Percentiles rank a stretch among this genome's conserved stretches.
Evolutionary conservation across 345 rosid genomes (phyloP).

Genomic region (Pugionium cornutum): DNA sequence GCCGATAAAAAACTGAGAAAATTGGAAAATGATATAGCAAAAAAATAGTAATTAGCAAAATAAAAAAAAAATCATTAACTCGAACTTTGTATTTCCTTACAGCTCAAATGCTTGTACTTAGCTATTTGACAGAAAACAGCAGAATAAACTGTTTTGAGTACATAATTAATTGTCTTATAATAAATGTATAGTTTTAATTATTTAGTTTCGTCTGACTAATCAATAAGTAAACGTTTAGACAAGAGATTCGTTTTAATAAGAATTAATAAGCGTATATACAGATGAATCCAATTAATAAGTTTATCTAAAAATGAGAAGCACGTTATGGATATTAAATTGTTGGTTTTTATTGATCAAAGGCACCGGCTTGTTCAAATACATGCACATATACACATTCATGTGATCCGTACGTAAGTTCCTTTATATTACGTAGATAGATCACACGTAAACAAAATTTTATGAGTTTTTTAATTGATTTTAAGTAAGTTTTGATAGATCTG

Average conservation of each 20-base stretch:
- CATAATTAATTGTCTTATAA: background rate
- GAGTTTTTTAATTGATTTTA: background rate
- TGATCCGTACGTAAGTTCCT: slow-evolving; percentile 36
- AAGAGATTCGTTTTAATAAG: slow-evolving; percentile 6
- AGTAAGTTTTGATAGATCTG: background rate
- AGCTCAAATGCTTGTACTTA: background rate
- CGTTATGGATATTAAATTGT: slow-evolving; percentile 17
- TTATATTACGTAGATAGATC: slow-evolving; percentile 20
- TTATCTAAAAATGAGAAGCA: slow-evolving; percentile 10
- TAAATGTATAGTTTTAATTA: too few species aligned
- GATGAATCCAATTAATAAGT: slow-evolving; percentile 31
- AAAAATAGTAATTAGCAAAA: too few species aligned
- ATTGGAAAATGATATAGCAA: background rate
- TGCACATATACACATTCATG: slow-evolving; percentile 37
- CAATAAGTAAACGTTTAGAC: background rate
- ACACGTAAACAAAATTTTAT: background rate
- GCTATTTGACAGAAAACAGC: background rate
- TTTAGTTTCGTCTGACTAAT: too few species aligned
- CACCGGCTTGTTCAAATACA: slow-evolving; percentile 43
- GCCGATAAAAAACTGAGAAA: background rate
- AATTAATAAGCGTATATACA: slow-evolving; percentile 23
- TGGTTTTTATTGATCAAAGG: slow-evolving; percentile 3
- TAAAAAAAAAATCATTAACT: too few species aligned
- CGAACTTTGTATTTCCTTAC: background rate
- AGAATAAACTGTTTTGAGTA: background rate